Conservation (phyloP, 2,329 filamentous ascomycete species). For the Cyclaneusma minus region DNA sequence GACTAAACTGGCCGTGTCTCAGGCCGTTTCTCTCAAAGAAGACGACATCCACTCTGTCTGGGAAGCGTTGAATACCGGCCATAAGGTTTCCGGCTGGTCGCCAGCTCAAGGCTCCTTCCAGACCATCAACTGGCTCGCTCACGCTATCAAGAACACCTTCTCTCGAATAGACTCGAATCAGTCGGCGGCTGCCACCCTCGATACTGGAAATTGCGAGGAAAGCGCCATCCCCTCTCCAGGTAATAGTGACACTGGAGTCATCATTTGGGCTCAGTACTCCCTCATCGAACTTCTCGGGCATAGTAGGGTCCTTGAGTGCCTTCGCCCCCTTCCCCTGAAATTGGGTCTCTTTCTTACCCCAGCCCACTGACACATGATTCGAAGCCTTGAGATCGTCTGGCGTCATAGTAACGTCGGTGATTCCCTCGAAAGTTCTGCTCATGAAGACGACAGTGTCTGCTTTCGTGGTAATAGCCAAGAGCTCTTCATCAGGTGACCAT, state of each 20-base stretch:
- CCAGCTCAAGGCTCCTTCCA: constrained; percentile 86
- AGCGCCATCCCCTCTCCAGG: constrained; percentile 88
- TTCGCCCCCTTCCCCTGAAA: constrained; percentile 84
- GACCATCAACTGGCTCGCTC: constrained; percentile 82
- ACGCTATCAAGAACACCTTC: constrained; percentile 86
- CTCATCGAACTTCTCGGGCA: constrained; percentile 82
- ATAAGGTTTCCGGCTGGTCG: constrained; percentile 80
- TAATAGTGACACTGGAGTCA: constrained; percentile 56
- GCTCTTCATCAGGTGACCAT: constrained; percentile 93
- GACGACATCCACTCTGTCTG: constrained; percentile 60
- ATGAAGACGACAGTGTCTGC: constrained; percentile 74
- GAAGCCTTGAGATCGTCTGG: constrained; percentile 71
- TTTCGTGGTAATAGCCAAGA: constrained; percentile 70
- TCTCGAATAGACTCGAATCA: constrained; percentile 79
- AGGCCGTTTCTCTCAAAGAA: constrained; percentile 98
- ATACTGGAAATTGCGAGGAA: constrained; percentile 77
- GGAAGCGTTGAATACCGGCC: constrained; percentile 64
- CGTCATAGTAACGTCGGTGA: constrained; percentile 58
- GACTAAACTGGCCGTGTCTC: constrained; percentile 84
- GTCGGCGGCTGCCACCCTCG: constrained; percentile 52
- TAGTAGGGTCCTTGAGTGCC: constrained; percentile 80
- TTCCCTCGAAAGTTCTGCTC: constrained; percentile 78
- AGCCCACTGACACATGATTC: constrained; percentile 89
- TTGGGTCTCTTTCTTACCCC: constrained; percentile 97
- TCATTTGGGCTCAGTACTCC: constrained; percentile 64